Conservation (phyloP, 352 stramenopile genomes). For the Globisporangium viniferum region DNA sequence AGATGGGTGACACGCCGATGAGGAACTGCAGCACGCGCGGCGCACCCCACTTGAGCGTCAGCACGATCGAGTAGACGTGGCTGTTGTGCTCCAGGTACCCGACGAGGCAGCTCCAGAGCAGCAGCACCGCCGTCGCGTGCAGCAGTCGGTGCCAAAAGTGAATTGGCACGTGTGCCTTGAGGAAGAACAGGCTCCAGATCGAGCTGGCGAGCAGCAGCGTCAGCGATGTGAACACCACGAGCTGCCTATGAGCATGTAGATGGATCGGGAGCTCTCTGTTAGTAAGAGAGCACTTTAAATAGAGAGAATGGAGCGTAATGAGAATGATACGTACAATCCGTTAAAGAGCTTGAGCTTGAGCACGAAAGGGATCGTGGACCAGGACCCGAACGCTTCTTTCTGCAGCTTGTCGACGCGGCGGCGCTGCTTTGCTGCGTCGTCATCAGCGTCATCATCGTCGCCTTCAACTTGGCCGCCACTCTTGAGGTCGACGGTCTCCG, state of each 20-base stretch:
- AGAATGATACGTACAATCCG: conserved; percentile 38
- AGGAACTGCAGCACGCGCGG: conserved; percentile 87
- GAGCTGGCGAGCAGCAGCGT: conserved; percentile 57
- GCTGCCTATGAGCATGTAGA: conserved; percentile 30
- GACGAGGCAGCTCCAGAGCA: conserved; percentile 83
- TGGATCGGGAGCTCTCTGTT: too few species aligned
- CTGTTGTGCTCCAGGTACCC: conserved; percentile 87
- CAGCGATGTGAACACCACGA: conserved; percentile 53
- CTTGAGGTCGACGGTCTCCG: background rate
- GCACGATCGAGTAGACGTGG: conserved; percentile 88
- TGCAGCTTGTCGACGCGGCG: conserved; percentile 1
- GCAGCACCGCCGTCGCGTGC: conserved; percentile 59
- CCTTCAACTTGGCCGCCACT: background rate
- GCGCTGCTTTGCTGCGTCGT: background rate
- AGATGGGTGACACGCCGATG: conserved; percentile 84
- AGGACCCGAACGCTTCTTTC: conserved; percentile 20
- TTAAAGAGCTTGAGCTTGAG: conserved; percentile 73
- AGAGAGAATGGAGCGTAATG: background rate
- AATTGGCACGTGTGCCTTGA: conserved; percentile 75
- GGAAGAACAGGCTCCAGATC: conserved; percentile 64
- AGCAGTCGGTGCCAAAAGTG: conserved; percentile 70
- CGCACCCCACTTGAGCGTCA: conserved; percentile 80
- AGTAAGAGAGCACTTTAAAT: background rate
- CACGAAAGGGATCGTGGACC: conserved; percentile 34
- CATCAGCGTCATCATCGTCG: too few species aligned